Evolutionary conservation across 352 stramenopile species (phyloP), one percentile per base, ranked within the genome.

Genomic region (Globisporangium nunn): DNA sequence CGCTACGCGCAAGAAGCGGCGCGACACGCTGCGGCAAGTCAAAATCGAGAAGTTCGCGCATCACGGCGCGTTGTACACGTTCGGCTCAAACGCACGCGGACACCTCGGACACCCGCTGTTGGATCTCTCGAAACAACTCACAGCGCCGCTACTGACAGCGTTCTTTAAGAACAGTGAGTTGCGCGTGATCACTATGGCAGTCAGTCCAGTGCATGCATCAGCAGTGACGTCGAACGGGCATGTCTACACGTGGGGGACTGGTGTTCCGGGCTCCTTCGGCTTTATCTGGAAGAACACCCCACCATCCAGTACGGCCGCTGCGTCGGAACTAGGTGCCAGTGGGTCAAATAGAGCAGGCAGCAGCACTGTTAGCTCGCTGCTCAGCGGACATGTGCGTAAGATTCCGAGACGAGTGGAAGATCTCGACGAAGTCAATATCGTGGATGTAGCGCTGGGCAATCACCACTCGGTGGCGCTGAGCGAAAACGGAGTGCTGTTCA

Each of bases 101-200:
- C 75, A 88, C 18, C 59, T 91, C 4, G 78, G 70, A 0, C 76
- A 88, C 45, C 61, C 72, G 33, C 54, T 63, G 37, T 55, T 87
- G 12, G 78, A 87, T 8, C 46, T 76, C 12, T 56, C 69, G 0
- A 67, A 65, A 31, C 51, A 71, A 1, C 62, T 84, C 17, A 58
- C 66, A 0, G 69, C 73, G 1, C 81, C 81, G 3, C 51, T 85
- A 15, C 56, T 88, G 18, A 58, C 69, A 0, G 55, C 70, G 4
- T 87, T 79, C 62, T 91, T 91, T 64, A 87, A 88, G 54, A 78
- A 87, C 55, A 85, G 75, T 47, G 81, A 91, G 54, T 47, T 87
- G 35, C 76, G 81, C 0, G 76, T 91, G 30, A 63, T 81, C 2
- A 49, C 52, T 10, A 68, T 72, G 8, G 66, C 71, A 10, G 47